phyloP scores from a whole-genome alignment of 176 grass and related monocot species.

The Carex parvula region DNA sequence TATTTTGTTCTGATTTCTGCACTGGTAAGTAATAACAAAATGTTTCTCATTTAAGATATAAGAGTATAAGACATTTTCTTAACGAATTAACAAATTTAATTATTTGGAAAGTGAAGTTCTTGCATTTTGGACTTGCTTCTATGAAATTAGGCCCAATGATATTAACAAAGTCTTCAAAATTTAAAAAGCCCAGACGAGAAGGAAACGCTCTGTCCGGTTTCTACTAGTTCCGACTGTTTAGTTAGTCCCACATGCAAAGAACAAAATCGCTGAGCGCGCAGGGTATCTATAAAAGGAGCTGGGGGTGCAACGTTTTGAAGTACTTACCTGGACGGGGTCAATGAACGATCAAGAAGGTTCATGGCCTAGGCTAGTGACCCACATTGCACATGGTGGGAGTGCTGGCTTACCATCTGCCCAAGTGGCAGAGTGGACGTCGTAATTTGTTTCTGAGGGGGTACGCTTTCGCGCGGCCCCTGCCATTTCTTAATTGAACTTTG shows the following conservation, averaged over 20 bases:
- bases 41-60: too few relatives aligned
- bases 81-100: too few relatives aligned
- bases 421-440: conserved; percentile 39
- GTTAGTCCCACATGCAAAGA: not conserved
- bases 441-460: conserved; percentile 52
- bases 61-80: too few relatives aligned
- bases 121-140: too few relatives aligned
- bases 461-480: conserved; percentile 59
- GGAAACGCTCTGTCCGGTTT: not conserved
- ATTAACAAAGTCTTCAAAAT: too few relatives aligned
- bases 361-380: conserved; percentile 34
- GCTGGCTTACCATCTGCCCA: conserved; percentile 41
- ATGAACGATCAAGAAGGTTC: conserved; percentile 26
- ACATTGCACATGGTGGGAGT: conserved; percentile 27
- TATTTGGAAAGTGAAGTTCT: too few relatives aligned
- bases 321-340: conserved; percentile 44
- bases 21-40: too few relatives aligned
- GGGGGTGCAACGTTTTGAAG: not conserved
- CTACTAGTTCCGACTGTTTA: not conserved
- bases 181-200: not conserved
- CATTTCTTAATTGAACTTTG: not conserved
- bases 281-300: not conserved
- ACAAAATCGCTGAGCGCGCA: not conserved
- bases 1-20: too few relatives aligned
- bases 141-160: too few relatives aligned